Evolutionary conservation across 1,139 yeast species (phyloP).

Genomic region (Taphrina deformans): DNA sequence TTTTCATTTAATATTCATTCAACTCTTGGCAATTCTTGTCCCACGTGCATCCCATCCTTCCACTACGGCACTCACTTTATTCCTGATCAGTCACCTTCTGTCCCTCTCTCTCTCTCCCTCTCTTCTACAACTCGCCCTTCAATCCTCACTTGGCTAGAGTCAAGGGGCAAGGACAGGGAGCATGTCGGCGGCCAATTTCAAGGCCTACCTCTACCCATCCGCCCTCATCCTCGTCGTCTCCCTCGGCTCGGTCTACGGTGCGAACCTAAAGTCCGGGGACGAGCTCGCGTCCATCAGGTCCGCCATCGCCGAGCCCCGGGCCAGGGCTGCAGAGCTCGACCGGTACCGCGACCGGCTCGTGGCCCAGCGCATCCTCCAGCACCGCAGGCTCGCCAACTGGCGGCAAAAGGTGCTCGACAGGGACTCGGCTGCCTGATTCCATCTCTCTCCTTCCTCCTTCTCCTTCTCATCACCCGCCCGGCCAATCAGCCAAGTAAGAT

Average conservation of each 20-base stretch:
- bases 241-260: constrained; percentile 28
- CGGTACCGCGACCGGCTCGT: constrained; percentile 14
- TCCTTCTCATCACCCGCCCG: no score
- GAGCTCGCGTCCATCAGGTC: constrained; percentile 12
- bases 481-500: no score
- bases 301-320: neutral
- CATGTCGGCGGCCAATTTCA: neutral
- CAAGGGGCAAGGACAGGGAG: no score
- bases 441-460: neutral
- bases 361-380: constrained; percentile 20
- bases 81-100: no score
- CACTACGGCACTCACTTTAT: no score
- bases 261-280: constrained; percentile 6
- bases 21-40: no score
- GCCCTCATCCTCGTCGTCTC: constrained; percentile 23
- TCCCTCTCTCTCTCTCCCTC: no score
- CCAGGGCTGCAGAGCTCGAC: constrained; percentile 2
- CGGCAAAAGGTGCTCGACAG: neutral
- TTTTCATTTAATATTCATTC: no score
- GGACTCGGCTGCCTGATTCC: neutral
- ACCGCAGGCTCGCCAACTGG: constrained; percentile 14
- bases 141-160: no score
- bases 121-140: no score
- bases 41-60: no score
- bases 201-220: constrained; percentile 10